A percentile compares a stretch with the other conserved stretches of the same genome.
These are phyloP conservation scores for Apiotrichum veenhuisii DNA, from an alignment of 1,284 basidiomycete species.

Conservation along the genomic window DNA sequence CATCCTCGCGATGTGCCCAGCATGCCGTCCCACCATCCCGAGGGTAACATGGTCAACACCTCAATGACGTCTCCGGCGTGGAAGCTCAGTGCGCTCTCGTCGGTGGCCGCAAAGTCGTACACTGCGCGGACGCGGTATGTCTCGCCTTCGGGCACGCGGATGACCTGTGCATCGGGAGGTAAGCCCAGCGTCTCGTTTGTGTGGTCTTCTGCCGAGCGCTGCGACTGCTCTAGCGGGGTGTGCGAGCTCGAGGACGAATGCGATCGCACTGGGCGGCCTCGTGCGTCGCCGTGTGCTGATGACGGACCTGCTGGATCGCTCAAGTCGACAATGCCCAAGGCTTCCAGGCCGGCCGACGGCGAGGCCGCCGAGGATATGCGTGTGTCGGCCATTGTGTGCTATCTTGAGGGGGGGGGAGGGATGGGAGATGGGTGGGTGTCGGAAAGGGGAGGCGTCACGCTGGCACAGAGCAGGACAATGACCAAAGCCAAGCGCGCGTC, in stretches of 20 bases:
- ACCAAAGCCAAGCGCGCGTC: neutral
- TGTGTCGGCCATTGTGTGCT: constrained; percentile 5
- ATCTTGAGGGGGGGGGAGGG: neutral
- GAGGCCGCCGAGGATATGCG: constrained; percentile 4
- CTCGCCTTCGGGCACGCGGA: constrained; percentile 20
- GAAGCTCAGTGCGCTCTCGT: constrained; percentile 84
- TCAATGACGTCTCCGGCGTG: constrained; percentile 84
- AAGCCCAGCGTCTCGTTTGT: constrained; percentile 13
- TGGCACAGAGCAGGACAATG: neutral
- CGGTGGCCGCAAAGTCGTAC: constrained; percentile 87
- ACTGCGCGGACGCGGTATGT: constrained; percentile 68
- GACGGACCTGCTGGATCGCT: constrained; percentile 1
- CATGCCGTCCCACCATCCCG: constrained; percentile 98
- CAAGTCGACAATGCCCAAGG: constrained; percentile 12
- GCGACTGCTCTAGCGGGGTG: neutral
- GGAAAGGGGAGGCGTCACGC: neutral
- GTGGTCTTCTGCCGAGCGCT: constrained; percentile 2
- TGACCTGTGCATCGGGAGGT: constrained; percentile 13
- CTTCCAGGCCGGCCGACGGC: constrained; percentile 5
- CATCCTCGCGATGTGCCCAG: constrained; percentile 85
- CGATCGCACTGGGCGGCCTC: neutral
- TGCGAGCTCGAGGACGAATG: neutral
- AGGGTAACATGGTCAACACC: constrained; percentile 83
- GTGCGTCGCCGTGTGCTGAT: neutral
- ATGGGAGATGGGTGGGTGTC: neutral